Percentiles rank a stretch among this genome's conserved stretches.
Conservation (phyloP, 495 filamentous ascomycete species). For the Penicillium diatomitis region DNA sequence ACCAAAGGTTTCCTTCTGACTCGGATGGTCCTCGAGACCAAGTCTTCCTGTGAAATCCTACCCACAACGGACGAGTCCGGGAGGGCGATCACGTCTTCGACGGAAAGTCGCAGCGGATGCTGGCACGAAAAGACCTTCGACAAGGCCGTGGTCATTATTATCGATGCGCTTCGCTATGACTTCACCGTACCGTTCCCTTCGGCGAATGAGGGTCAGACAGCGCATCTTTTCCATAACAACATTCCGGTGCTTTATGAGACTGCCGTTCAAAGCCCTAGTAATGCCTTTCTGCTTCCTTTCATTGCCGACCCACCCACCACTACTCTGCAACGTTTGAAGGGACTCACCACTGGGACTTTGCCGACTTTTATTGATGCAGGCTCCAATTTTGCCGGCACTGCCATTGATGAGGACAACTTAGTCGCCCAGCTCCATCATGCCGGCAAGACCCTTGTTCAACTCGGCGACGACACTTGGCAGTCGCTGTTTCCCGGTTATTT, state of each 20-base stretch:
- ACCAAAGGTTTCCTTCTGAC: slow-evolving; percentile 96
- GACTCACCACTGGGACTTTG: slow-evolving; percentile 87
- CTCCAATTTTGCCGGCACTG: slow-evolving; percentile 89
- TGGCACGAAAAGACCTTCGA: slow-evolving; percentile 93
- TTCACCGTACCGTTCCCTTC: slow-evolving; percentile 78
- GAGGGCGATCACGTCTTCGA: neutral
- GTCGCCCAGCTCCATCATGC: slow-evolving; percentile 71
- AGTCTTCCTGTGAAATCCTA: slow-evolving; percentile 68
- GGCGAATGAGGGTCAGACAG: slow-evolving; percentile 34
- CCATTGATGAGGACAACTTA: slow-evolving; percentile 96
- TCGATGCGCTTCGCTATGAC: slow-evolving; percentile 93
- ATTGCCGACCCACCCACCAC: slow-evolving; percentile 95
- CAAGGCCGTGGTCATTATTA: slow-evolving; percentile 81
- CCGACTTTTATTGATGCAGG: slow-evolving; percentile 92
- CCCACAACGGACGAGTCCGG: slow-evolving; percentile 46
- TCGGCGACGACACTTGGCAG: slow-evolving; percentile 96
- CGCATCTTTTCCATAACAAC: slow-evolving; percentile 75
- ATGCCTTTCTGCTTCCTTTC: slow-evolving; percentile 87
- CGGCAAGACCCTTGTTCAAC: slow-evolving; percentile 79
- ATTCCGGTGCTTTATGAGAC: slow-evolving; percentile 80
- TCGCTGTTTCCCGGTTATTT: slow-evolving; percentile 87
- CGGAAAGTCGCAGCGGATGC: slow-evolving; percentile 49
- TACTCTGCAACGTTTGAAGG: slow-evolving; percentile 87
- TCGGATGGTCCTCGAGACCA: slow-evolving; percentile 77
- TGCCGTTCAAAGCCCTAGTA: slow-evolving; percentile 58